Percentiles rank a stretch among this genome's conserved stretches.
These are phyloP conservation scores for Xylariaceae sp. DNA, from an alignment of 2,329 filamentous ascomycete genomes.

Conservation along the genomic window DNA sequence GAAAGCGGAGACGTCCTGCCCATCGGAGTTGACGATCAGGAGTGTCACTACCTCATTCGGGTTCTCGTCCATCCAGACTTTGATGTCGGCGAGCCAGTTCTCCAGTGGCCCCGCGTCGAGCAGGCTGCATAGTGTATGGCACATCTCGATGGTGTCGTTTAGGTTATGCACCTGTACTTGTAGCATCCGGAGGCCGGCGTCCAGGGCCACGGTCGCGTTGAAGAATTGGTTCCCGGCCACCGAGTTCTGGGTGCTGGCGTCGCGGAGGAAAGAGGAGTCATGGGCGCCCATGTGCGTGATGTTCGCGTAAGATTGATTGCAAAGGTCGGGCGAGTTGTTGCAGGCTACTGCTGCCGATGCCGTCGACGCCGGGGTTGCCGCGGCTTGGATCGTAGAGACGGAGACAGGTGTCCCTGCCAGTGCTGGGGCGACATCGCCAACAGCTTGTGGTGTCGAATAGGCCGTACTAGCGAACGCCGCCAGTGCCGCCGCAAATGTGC, in stretches of 20 bases:
- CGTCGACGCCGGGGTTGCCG: constrained; percentile 22
- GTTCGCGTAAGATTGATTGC: constrained; percentile 64
- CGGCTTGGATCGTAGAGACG: constrained; percentile 9
- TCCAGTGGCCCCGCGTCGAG: constrained; percentile 63
- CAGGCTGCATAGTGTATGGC: constrained; percentile 62
- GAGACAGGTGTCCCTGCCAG: background rate
- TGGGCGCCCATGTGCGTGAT: constrained; percentile 76
- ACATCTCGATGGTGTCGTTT: constrained; percentile 57
- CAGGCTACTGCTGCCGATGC: constrained; percentile 44
- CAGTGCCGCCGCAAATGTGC: constrained; percentile 5
- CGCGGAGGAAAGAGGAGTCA: constrained; percentile 65
- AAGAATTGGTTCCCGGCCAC: constrained; percentile 67
- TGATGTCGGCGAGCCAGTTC: constrained; percentile 59
- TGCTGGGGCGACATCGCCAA: background rate
- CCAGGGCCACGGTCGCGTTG: constrained; percentile 65
- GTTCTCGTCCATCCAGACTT: constrained; percentile 63
- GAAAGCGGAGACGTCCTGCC: constrained; percentile 49
- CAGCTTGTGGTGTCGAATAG: constrained; percentile 13
- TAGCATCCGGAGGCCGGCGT: constrained; percentile 65
- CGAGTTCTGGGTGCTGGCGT: constrained; percentile 55
- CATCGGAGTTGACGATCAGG: constrained; percentile 58
- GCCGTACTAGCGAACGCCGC: constrained; percentile 11
- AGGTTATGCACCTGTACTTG: constrained; percentile 65
- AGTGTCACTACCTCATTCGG: constrained; percentile 71
- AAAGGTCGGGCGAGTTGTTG: constrained; percentile 76